These are phyloP conservation scores for Ustilago esculenta DNA, from an alignment of 1,284 basidiomycete species.

Conservation along the genomic window DNA sequence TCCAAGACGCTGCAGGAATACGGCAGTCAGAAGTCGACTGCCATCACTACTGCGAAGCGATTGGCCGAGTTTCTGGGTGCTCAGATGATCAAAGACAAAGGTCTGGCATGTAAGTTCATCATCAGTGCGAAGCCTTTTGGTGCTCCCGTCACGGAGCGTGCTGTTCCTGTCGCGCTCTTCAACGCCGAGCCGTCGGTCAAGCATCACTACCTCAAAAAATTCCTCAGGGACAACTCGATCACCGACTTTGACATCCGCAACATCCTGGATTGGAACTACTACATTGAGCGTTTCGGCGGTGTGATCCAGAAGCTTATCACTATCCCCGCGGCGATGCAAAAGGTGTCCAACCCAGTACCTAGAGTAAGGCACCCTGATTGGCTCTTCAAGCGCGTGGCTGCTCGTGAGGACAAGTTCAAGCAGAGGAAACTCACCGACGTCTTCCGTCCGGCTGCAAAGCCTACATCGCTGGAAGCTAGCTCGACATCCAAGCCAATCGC, in stretches of 20 bases:
- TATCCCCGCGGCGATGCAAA: conserved; percentile 98
- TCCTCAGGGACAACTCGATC: conserved; percentile 92
- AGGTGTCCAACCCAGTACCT: conserved; percentile 94
- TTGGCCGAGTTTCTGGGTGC: conserved; percentile 96
- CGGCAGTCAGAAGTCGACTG: conserved; percentile 94
- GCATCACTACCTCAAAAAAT: conserved; percentile 88
- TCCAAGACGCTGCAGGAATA: conserved; percentile 96
- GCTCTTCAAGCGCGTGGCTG: conserved; percentile 89
- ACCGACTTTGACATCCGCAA: conserved; percentile 89
- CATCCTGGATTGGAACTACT: conserved; percentile 98
- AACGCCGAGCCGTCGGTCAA: conserved; percentile 92
- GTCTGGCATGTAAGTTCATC: conserved; percentile 98
- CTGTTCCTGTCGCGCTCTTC: conserved; percentile 98
- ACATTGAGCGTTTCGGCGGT: conserved; percentile 95
- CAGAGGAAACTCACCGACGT: conserved; percentile 98
- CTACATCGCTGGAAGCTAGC: conserved; percentile 21
- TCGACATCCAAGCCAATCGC: conserved; percentile 7
- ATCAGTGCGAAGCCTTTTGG: conserved; percentile 93
- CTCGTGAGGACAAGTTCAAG: conserved; percentile 92
- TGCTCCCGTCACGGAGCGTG: conserved; percentile 95
- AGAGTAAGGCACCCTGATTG: conserved; percentile 97
- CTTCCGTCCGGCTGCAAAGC: conserved; percentile 73
- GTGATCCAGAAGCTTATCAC: conserved; percentile 99
- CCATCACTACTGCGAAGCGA: conserved; percentile 93
- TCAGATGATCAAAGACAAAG: conserved; percentile 99